Percentiles rank a stretch among this genome's conserved stretches.
phyloP scores from a whole-genome alignment of 164 flowering plant genomes.

The Dillenia suffruticosa region DNA sequence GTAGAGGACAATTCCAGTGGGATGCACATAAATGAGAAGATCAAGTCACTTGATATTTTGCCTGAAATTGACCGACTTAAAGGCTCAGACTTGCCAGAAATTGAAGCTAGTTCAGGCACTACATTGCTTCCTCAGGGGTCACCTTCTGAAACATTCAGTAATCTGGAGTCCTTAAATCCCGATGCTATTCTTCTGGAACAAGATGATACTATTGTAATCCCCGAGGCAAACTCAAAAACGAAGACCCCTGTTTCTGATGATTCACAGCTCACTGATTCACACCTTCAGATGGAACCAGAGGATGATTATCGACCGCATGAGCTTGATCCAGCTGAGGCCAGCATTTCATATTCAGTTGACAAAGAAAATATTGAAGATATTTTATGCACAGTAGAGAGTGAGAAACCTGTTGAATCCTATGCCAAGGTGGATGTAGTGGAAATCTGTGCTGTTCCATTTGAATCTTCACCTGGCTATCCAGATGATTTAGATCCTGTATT shows the following conservation, averaged over 20 bases:
- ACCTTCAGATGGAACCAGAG: conserved; percentile 1
- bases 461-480: conserved; percentile 11
- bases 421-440: conserved; percentile 6
- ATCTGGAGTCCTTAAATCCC: conserved; percentile 14
- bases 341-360: conserved; percentile 9
- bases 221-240: conserved; percentile 11
- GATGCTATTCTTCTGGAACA: conserved; percentile 12
- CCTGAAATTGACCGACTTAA: conserved; percentile 13
- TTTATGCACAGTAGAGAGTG: conserved; percentile 9
- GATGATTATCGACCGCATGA: conserved; percentile 22
- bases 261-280: conserved; percentile 5
- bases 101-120: conserved; percentile 9
- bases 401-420: conserved; percentile 10
- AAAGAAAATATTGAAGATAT: conserved; percentile 17
- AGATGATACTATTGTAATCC: conserved; percentile 9
- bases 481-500: conserved; percentile 3
- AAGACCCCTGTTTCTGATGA: conserved; percentile 8
- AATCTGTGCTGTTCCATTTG: conserved; percentile 13
- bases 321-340: conserved; percentile 15
- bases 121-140: conserved; percentile 6
- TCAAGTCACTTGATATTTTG: conserved; percentile 13
- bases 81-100: conserved; percentile 18
- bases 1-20: conserved; percentile 14
- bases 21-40: conserved; percentile 8
- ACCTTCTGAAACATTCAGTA: conserved; percentile 3